Percentiles rank a stretch among this genome's conserved stretches.
Conservation (phyloP, 768 basidiomycete species). For the Mycena olivaceomarginata region DNA sequence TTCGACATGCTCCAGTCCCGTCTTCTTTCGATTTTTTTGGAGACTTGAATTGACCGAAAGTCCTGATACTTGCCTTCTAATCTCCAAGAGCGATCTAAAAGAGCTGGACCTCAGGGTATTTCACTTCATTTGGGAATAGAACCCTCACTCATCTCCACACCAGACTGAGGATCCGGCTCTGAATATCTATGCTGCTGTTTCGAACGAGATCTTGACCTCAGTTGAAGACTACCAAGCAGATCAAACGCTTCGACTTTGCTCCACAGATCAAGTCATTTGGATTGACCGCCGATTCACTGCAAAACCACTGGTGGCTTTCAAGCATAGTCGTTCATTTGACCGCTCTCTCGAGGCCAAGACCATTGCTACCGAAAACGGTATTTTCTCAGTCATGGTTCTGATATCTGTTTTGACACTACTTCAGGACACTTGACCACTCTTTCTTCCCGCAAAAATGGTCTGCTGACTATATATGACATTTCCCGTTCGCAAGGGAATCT, state of each 20-base stretch:
- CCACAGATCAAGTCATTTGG: constrained; percentile 82
- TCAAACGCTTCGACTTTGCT: constrained; percentile 70
- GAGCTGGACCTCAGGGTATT: constrained; percentile 76
- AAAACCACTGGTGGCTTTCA: constrained; percentile 76
- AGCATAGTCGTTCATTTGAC: constrained; percentile 78
- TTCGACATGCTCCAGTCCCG: constrained; percentile 24
- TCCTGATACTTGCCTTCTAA: constrained; percentile 63
- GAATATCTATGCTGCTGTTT: constrained; percentile 59
- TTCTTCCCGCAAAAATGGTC: constrained; percentile 74
- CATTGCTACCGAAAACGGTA: constrained; percentile 57
- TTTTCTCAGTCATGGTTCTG: constrained; percentile 1
- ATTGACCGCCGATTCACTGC: constrained; percentile 77
- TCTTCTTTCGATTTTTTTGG: constrained; percentile 65
- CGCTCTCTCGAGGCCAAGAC: constrained; percentile 70
- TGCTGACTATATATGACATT: constrained; percentile 82
- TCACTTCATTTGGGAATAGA: background rate
- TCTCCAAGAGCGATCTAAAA: constrained; percentile 65
- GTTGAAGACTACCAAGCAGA: constrained; percentile 66
- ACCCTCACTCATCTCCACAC: background rate
- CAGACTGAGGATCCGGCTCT: constrained; percentile 54
- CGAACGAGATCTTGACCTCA: constrained; percentile 70
- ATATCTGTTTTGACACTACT: background rate
- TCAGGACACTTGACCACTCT: constrained; percentile 73
- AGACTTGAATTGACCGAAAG: constrained; percentile 63
- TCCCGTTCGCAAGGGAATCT: constrained; percentile 62